Conservation (phyloP, 2,329 filamentous ascomycete species). For the Knoxdaviesia proteae region DNA sequence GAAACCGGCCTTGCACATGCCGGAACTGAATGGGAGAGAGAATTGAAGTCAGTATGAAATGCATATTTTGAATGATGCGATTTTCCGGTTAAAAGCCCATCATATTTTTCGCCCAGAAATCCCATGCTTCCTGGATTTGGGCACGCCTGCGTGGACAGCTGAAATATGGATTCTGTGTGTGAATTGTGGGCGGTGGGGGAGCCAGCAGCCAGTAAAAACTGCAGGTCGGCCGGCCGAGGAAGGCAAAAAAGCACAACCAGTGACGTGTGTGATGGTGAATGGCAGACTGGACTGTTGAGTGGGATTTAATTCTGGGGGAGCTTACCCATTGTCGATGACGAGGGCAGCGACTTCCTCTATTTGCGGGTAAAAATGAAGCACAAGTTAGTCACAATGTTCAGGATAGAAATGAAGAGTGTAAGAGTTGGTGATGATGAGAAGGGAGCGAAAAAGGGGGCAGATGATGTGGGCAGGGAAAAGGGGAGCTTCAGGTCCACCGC, state of each 20-base stretch:
- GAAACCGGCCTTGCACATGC: constrained; percentile 99
- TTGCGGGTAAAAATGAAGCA: not conserved
- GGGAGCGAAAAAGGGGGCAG: not conserved
- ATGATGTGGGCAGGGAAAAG: no score
- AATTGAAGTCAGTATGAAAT: not conserved
- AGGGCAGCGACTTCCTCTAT: constrained; percentile 99
- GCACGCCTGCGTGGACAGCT: no score
- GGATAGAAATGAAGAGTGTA: not conserved
- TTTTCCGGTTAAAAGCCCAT: no score
- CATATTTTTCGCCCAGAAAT: no score
- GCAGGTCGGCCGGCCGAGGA: no score
- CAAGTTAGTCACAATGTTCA: not conserved
- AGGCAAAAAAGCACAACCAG: no score
- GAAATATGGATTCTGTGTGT: no score
- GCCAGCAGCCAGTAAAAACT: no score
- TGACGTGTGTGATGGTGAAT: not conserved
- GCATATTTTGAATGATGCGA: no score
- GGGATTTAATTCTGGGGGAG: constrained; percentile 15
- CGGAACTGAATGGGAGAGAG: constrained; percentile 45
- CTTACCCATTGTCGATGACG: constrained; percentile 99
- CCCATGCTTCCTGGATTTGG: no score
- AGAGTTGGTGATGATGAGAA: not conserved
- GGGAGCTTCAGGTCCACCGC: no score
- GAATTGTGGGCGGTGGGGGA: no score
- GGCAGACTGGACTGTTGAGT: not conserved